A percentile compares a stretch with the other conserved stretches of the same genome.
These are phyloP conservation scores for Aspergillus pseudotamarii DNA, from an alignment of 2,329 filamentous ascomycete species.

Conservation along the genomic window DNA sequence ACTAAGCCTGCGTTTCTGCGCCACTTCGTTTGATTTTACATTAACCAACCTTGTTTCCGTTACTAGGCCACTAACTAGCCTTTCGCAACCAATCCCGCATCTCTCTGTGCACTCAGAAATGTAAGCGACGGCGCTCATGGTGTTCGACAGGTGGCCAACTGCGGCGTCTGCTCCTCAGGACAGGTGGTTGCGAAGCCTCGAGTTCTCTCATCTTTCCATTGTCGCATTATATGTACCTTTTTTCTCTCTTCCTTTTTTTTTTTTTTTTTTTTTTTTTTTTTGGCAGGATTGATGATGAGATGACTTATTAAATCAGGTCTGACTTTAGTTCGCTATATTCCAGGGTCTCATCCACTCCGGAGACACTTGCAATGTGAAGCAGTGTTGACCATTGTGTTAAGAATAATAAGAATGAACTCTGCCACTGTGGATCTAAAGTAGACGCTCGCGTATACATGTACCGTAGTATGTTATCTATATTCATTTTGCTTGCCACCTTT, in stretches of 20 bases:
- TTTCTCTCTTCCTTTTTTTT: neutral
- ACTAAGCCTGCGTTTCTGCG: conserved; percentile 12
- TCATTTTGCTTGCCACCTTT: no score
- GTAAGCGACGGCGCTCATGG: conserved; percentile 37
- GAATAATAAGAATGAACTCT: conserved; percentile 9
- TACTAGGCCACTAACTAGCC: neutral
- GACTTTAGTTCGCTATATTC: conserved; percentile 5
- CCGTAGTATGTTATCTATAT: neutral
- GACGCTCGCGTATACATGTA: conserved; percentile 11
- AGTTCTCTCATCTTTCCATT: conserved; percentile 7
- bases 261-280: conserved; percentile 16
- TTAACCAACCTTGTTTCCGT: conserved; percentile 8
- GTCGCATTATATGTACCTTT: conserved; percentile 9
- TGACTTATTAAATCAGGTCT: conserved; percentile 23
- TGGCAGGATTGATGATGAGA: conserved; percentile 31
- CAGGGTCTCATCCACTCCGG: neutral
- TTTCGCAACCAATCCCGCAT: conserved; percentile 7
- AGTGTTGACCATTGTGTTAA: conserved; percentile 1
- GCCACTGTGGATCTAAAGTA: conserved; percentile 9
- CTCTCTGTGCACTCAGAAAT: conserved; percentile 22
- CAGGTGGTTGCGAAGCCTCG: conserved; percentile 3
- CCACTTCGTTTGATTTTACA: conserved; percentile 14
- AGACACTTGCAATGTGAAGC: conserved; percentile 3
- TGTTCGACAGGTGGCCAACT: conserved; percentile 25
- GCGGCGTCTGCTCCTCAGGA: conserved; percentile 24